phyloP scores from a whole-genome alignment of 2,329 filamentous ascomycete genomes.

The Furcasterigmium sp. region DNA sequence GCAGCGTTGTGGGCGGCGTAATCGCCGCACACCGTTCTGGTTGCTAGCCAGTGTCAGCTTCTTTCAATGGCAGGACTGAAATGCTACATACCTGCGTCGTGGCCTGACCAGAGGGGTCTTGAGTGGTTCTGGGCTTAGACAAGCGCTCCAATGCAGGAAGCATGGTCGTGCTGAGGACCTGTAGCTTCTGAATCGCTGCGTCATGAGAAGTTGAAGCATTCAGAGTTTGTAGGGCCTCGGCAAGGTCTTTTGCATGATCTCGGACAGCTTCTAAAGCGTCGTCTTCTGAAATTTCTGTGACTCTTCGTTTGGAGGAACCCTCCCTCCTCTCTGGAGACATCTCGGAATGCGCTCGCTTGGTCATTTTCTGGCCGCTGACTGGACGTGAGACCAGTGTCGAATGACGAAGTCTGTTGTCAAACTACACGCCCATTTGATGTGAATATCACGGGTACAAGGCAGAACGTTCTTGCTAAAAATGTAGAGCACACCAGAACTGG shows the following conservation, averaged over 20 bases:
- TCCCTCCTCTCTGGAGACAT: neutral
- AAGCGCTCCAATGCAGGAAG: constrained; percentile 20
- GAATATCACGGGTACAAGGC: too few relatives aligned
- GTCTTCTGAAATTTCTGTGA: neutral
- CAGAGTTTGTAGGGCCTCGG: constrained; percentile 29
- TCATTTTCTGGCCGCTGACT: neutral
- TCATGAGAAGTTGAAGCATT: constrained; percentile 15
- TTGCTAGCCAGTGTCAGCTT: neutral
- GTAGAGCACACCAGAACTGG: too few relatives aligned
- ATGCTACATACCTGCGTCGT: neutral
- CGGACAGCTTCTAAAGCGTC: constrained; percentile 23
- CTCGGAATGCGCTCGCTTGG: neutral
- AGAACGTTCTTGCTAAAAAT: too few relatives aligned
- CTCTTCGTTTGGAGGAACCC: neutral
- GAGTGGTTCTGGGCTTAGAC: constrained; percentile 3
- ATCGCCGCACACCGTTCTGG: constrained; percentile 4
- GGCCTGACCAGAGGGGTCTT: neutral
- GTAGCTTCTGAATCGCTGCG: constrained; percentile 4
- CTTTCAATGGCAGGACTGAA: neutral
- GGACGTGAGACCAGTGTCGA: too few relatives aligned
- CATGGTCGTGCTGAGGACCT: constrained; percentile 16
- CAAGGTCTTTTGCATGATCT: constrained; percentile 30
- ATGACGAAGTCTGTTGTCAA: too few relatives aligned
- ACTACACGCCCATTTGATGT: too few relatives aligned
- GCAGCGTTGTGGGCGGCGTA: constrained; percentile 19